These are phyloP conservation scores for Brasenia schreberi DNA, from an alignment of 164 flowering plant genomes.

Conservation along the genomic window DNA sequence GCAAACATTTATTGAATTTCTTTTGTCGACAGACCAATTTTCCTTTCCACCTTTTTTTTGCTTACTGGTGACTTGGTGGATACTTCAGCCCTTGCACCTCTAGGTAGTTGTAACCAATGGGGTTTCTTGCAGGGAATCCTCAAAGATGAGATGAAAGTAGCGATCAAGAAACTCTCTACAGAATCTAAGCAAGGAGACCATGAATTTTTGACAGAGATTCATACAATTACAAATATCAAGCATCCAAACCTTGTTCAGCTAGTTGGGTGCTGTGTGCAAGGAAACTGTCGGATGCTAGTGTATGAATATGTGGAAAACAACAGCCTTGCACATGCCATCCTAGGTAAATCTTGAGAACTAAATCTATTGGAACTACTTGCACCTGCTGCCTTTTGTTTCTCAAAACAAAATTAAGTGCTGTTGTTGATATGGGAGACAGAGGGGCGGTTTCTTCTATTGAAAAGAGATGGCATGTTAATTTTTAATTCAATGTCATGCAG, in stretches of 20 bases:
- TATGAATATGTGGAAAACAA: conserved; percentile 78
- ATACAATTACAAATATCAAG: conserved; percentile 46
- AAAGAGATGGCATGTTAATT: too few relatives aligned
- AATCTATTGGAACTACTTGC: not conserved
- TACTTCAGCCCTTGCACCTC: too few relatives aligned
- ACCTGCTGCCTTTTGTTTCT: not conserved
- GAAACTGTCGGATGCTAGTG: conserved; percentile 46
- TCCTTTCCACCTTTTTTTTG: too few relatives aligned
- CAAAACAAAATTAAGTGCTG: not conserved
- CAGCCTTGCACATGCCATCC: conserved; percentile 54
- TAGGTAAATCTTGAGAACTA: conserved; percentile 27
- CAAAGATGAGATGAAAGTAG: conserved; percentile 53
- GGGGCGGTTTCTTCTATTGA: too few relatives aligned
- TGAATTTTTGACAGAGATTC: conserved; percentile 75
- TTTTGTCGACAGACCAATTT: too few relatives aligned
- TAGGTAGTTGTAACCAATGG: too few relatives aligned
- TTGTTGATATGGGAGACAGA: too few relatives aligned
- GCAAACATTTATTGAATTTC: too few relatives aligned
- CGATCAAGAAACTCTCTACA: conserved; percentile 62
- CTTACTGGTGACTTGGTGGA: too few relatives aligned
- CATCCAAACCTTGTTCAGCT: conserved; percentile 80
- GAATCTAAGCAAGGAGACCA: conserved; percentile 65
- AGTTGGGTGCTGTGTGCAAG: conserved; percentile 72
- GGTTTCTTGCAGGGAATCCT: conserved; percentile 48
- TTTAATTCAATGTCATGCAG: not conserved